Evolutionary conservation across 2,329 filamentous ascomycete species (phyloP).

Genomic region (Ophiocordyceps camponoti-saundersi): DNA sequence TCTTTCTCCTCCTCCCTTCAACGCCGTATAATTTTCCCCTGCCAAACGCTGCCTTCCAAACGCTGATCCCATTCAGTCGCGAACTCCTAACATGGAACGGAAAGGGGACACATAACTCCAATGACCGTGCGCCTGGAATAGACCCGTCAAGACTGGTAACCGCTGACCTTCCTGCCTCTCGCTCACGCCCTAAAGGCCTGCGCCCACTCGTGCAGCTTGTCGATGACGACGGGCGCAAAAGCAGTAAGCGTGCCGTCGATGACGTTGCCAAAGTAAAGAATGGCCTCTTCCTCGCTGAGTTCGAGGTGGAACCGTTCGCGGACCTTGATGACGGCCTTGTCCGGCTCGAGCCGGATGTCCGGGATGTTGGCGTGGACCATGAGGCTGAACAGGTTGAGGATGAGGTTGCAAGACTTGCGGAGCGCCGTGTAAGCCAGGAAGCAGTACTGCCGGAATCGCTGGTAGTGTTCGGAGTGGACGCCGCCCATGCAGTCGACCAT

Average conservation of each 20-base stretch:
- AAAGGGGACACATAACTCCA: too few species aligned
- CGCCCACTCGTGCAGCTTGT: constrained; percentile 83
- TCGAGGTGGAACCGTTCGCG: constrained; percentile 89
- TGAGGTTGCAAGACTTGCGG: constrained; percentile 75
- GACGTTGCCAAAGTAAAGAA: constrained; percentile 70
- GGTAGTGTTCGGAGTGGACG: constrained; percentile 60
- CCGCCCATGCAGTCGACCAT: constrained; percentile 99
- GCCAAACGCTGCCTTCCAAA: background rate
- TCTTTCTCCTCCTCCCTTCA: too few species aligned
- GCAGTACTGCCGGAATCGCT: constrained; percentile 85
- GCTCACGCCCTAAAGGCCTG: constrained; percentile 67
- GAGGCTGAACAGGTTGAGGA: constrained; percentile 85
- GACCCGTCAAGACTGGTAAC: background rate
- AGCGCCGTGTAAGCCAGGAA: constrained; percentile 88
- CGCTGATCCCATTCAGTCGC: background rate
- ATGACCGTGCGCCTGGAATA: too few species aligned
- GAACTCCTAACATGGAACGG: too few species aligned
- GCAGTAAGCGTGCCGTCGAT: constrained; percentile 85
- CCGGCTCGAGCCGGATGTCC: constrained; percentile 80
- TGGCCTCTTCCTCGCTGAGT: constrained; percentile 80
- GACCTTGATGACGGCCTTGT: constrained; percentile 89
- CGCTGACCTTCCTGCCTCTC: background rate
- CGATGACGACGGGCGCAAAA: constrained; percentile 84
- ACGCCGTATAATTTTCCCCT: too few species aligned
- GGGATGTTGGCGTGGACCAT: constrained; percentile 98